Conservation (phyloP, 2,329 filamentous ascomycete species). For the Neoascochyta sp. region DNA sequence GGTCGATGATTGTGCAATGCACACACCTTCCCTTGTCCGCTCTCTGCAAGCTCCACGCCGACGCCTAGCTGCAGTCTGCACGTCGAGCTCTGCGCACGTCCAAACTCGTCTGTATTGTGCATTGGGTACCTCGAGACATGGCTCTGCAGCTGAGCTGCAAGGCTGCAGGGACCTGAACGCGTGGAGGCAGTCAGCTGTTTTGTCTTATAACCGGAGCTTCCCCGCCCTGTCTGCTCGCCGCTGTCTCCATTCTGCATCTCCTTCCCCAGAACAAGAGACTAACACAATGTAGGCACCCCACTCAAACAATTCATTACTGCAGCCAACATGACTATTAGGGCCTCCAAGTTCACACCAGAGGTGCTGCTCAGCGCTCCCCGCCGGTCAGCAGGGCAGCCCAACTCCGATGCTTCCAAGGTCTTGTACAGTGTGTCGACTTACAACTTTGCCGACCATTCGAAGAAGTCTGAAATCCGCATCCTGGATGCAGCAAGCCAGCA, state of each 20-base stretch:
- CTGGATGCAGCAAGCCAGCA: conserved; percentile 66
- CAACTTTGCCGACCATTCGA: conserved; percentile 71
- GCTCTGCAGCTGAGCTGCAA: conserved; percentile 1
- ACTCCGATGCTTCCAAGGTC: conserved; percentile 59
- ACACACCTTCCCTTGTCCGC: too few relatives aligned
- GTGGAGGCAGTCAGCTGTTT: too few relatives aligned
- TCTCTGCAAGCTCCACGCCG: conserved; percentile 1
- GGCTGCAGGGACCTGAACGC: conserved; percentile 2
- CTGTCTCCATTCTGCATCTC: conserved; percentile 6
- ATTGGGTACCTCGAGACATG: background rate
- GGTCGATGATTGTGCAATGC: too few relatives aligned
- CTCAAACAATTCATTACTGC: background rate
- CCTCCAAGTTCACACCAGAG: conserved; percentile 70
- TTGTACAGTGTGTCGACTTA: conserved; percentile 72
- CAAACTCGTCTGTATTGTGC: background rate
- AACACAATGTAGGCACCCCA: conserved; percentile 8
- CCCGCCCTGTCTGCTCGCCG: conserved; percentile 1
- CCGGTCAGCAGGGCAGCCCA: conserved; percentile 67
- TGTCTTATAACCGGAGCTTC: too few relatives aligned
- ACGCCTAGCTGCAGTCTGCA: conserved; percentile 1
- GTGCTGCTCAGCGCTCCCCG: conserved; percentile 73
- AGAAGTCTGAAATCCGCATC: conserved; percentile 64
- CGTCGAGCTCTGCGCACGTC: conserved; percentile 1
- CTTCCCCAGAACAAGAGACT: conserved; percentile 6
- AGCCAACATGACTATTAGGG: conserved; percentile 62